phyloP scores from a whole-genome alignment of 345 rosid species.

The Moricandia moricandioides region DNA sequence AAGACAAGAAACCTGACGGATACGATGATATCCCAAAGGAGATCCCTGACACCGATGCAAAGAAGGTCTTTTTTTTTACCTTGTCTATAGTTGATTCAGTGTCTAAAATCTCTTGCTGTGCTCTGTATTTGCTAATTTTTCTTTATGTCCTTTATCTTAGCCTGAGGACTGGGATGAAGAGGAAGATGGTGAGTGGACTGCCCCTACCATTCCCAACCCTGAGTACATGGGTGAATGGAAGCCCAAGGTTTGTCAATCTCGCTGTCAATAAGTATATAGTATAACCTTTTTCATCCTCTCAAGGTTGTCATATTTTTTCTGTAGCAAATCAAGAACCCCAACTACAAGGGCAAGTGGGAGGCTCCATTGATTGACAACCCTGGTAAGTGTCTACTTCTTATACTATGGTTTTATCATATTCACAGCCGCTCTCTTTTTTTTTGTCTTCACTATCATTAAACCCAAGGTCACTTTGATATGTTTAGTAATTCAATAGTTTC shows the following conservation, averaged over 20 bases:
- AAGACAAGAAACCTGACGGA: slow-evolving; percentile 95
- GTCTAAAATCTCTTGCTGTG: not conserved
- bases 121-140: slow-evolving; percentile 4
- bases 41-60: slow-evolving; percentile 79
- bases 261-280: not conserved
- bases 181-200: slow-evolving; percentile 99
- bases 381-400: slow-evolving; percentile 44
- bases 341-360: slow-evolving; percentile 96
- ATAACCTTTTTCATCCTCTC: not conserved
- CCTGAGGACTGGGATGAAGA: slow-evolving; percentile 99
- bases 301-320: not conserved
- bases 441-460: not conserved
- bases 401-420: not conserved
- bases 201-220: slow-evolving; percentile 94
- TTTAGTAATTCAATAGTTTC: not conserved
- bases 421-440: not conserved
- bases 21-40: slow-evolving; percentile 97
- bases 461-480: not conserved
- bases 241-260: slow-evolving; percentile 62
- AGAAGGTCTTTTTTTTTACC: slow-evolving; percentile 51
- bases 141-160: slow-evolving; percentile 35
- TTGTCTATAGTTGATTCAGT: not conserved
- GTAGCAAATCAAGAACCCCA: slow-evolving; percentile 95
- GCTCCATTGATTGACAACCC: slow-evolving; percentile 98
- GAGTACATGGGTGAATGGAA: slow-evolving; percentile 96